Percentiles rank a stretch among this genome's conserved stretches.
Conservation (phyloP, 2,329 filamentous ascomycete genomes). For the Colletotrichum tofieldiae region DNA sequence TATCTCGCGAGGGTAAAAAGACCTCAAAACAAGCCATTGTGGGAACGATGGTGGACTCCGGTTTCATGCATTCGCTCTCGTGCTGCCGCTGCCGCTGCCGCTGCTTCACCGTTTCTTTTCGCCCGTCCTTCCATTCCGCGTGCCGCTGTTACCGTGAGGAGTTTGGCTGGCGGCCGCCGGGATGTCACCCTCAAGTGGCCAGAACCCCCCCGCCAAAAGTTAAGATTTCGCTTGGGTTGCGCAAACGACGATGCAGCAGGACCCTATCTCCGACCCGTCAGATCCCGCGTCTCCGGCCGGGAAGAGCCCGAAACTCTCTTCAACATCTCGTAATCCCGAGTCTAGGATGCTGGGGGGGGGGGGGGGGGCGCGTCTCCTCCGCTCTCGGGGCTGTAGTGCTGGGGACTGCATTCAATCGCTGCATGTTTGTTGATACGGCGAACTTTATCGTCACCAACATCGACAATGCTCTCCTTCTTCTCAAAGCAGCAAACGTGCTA, state of each 20-base stretch:
- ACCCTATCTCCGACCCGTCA: conserved; percentile 10
- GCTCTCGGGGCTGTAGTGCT: not conserved
- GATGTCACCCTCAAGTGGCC: conserved; percentile 18
- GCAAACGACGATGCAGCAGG: conserved; percentile 13
- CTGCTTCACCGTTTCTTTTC: not conserved
- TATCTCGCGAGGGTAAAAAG: conserved; percentile 8
- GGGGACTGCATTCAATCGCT: not conserved
- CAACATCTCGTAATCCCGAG: not conserved
- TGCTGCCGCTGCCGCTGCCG: not conserved
- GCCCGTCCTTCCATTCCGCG: not conserved
- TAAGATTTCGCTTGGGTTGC: not conserved
- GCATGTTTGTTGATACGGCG: not conserved
- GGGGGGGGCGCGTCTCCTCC: not conserved
- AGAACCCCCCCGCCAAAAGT: not conserved
- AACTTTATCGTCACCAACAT: not conserved
- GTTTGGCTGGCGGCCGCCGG: not conserved
- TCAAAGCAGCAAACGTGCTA: not conserved
- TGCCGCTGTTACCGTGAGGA: conserved; percentile 11
- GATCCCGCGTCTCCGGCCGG: conserved; percentile 10
- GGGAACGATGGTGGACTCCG: not conserved
- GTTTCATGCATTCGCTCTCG: conserved; percentile 7
- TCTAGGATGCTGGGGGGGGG: not conserved
- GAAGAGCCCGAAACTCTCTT: conserved; percentile 7
- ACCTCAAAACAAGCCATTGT: not conserved
- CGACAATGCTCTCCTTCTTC: not conserved